Evolutionary conservation across 2,329 filamentous ascomycete species (phyloP), one percentile per base, ranked within the genome.

Genomic region (Beauveria sp.): DNA sequence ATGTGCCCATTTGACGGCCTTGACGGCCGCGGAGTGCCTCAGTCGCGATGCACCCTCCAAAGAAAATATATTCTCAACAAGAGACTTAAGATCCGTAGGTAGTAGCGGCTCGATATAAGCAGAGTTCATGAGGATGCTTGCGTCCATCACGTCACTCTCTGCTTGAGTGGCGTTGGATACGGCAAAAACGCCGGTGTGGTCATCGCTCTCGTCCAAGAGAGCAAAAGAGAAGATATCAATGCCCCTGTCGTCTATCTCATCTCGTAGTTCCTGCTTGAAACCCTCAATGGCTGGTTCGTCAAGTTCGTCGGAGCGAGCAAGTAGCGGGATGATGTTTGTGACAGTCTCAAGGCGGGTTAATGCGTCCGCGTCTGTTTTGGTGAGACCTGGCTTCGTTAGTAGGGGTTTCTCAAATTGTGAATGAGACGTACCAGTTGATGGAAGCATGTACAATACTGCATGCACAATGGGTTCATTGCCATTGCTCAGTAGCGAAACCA

Each of bases 81-180:
- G 78, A 9, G 77, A 73, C 5, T 73, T 69, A 2, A 98, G 82
- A 47, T 98, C 93, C 9, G 91, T 95, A 0, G 83, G 75, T 3
- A 90, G 75, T 5, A 97, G 79, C 1, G 93, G 93, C 64, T 91
- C 88, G 16, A 95, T 79, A 70, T 97, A 98, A 68, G 95, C 90
- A 1, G 93, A 88, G 61, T 87, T 92, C 93, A 98, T 98, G 20
- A 98, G 81, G 0, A 96, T 79, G 68, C 91, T 96, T 20, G 93
- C 93, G 71, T 98, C 93, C 87, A 98, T 96, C 49, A 82, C 86
- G 45, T 96, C 91, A 63, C 86, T 77, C 68, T 97, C 91, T 24
- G 84, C 83, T 1, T 82, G 84, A 26, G 84, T 79, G 14, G 84
- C 83, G 22, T 89, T 95, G 1, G 93, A 97, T 22, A 96, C 81